Evolutionary conservation across 768 basidiomycete genomes (phyloP), one percentile per base, ranked within the genome.

Genomic region (Strobilomyces echinocephalus): DNA sequence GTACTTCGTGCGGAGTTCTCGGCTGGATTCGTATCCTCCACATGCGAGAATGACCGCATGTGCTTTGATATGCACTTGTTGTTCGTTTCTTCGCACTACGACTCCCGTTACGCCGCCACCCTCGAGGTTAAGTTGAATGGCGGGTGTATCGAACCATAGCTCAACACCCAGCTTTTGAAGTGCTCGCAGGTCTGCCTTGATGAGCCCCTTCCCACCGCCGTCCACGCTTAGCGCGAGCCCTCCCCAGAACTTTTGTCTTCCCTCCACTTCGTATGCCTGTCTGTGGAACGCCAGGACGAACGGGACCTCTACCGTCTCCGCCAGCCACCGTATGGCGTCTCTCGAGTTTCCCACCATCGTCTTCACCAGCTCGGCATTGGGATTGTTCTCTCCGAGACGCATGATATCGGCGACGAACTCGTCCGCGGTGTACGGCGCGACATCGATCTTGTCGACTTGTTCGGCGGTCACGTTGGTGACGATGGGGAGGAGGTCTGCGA

Each of bases 221-320:
- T 79, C 73, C n/a, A 81, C 79, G 57, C 78, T 76, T 24, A 86
- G 73, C 9, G 77, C 82, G 68, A 87, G 68, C 7, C 85, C 86
- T 20, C 85, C 85, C 85, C 85, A 87, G 61, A 87, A 87, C 55
- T 76, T 82, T 58, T 82, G 78, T 52, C 78, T 72, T 38, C 83
- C 84, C 20, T 76, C 69, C 28, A 85, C 78, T 50, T 81, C 76
- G 65, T 86, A 87, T 10, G 85, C 85, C 62, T 87, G 85, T 10
- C 84, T 73, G 62, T 86, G 75, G 63, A 84, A 84, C 7, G 84
- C 76, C 20, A 87, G 68, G 21, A 68, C 67, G 68, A 85, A 87
- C 2, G 79, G 79, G 1, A 86, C 64, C 7, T 73, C 68, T 33
- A 82, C 76, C 16, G 66, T 67, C 38, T 73, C 68, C 15, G 77